Base-by-base conservation (phyloP, 2,329 filamentous ascomycete genomes). In the Talaromyces sp. region DNA sequence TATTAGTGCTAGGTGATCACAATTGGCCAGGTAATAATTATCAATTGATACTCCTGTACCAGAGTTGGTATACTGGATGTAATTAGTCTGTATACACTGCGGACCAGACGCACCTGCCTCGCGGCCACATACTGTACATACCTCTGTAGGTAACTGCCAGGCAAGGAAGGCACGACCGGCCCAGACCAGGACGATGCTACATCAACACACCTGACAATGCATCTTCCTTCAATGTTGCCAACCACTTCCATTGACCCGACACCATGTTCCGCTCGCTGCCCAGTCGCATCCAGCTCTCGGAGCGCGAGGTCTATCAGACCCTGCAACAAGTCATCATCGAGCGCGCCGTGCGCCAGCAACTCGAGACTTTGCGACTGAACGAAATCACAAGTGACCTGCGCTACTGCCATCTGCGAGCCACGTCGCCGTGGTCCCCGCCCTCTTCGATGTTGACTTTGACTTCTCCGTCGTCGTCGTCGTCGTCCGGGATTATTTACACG, bases 181-280 rank as follows among this genome's bases (percentile, higher is more conserved):
- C 42, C 8, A 47, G 19, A n/a, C 19, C 15, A 1, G 2, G 36
- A n/a, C 17, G 17, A n/a, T 11, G 10, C 42, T 27, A 8, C 22
- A 15, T 15, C 44, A 22, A 51, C 44, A n/a, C 17, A 3, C 15
- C 36, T 15, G 17, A 39, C 36, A 17, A 39, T 5, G 17, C 36
- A n/a, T 39, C 36, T 39, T n/a, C 17, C 36, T n/a, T 30, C 28
- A 30, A 30, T 39, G 36, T 13, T 33, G 10, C 2, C 32, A 10
- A 33, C 5, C 36, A 39, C 36, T 17, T 17, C 13, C 36, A 39
- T 39, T n/a, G 36, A 39, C 17, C 36, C 36, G 15, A 39, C 36
- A 25, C 25, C 22, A 62, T 62, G 60, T 59, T 62, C 25, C 57
- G 60, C 33, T 27, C 53, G 17, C 19, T 47, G 32, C 52, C 52